Base-by-base conservation (phyloP, 306 rosid genomes). In the Acacia crassicarpa region DNA sequence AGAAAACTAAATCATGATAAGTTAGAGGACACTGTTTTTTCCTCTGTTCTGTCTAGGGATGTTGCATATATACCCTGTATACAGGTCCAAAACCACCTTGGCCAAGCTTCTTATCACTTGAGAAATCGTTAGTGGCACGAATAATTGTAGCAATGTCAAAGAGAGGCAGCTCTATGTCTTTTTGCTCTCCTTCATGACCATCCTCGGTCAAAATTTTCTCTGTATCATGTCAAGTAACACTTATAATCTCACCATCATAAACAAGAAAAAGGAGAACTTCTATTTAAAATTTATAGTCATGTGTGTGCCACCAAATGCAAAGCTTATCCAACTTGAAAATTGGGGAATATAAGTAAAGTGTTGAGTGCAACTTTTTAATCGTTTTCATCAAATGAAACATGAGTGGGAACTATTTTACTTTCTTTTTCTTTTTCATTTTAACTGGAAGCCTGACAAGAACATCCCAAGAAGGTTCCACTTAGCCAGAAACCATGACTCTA, bases 21-120 rank as follows among this genome's bases (percentile, higher is more conserved):
- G 25, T 4, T 8, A 25, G 56, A 10, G 20, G 32, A 11, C 46
- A 30, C 15, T 25, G 2, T 8, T 72, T 44, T 44, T 30, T 71
- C 32, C 14, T 41, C 11, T 32, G 30, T 14, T 75, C 51, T 43
- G 14, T 53, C 1, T 11, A 58, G 33, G 35, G 2, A 48, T 4
- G 25, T 74, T 30, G 41, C n/a, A 67, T 13, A 23, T 32, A 46
- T 58, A 82, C 86, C 88, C 10, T 72, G 48, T 87, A 87, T 59
- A 87, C 90, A 32, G 87, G 77, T 51, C 90, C 88, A 83, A 85
- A 87, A 15, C 90, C 90, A 75, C 87, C 88, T 83, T 80, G 68
- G 8, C 91, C 91, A 13, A 88, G 84, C 59, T 61, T 85, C 44
- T 81, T 83, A 32, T 81, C 70, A 25, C 75, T 32, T 19, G 91